Conservation (phyloP, 2,329 filamentous ascomycete species). For the Alternaria solani region DNA sequence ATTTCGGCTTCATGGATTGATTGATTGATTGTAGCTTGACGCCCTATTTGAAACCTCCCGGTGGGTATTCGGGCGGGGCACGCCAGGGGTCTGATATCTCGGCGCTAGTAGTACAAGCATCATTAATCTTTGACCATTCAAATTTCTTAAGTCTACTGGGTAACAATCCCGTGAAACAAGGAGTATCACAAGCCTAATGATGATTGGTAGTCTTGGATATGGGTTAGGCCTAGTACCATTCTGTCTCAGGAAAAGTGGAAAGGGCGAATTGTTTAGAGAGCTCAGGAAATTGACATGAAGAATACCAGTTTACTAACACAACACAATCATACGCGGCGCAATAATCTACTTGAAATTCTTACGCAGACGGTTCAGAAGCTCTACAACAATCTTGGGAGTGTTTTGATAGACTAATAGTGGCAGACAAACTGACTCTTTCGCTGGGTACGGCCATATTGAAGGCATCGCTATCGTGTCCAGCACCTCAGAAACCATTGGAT, state of each 20-base stretch:
- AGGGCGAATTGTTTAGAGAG: background rate
- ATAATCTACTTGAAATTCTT: background rate
- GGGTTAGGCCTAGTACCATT: too few relatives aligned
- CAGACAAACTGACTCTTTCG: background rate
- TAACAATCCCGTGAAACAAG: background rate
- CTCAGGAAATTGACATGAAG: background rate
- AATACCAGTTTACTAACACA: background rate
- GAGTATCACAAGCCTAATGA: background rate
- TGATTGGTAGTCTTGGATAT: background rate
- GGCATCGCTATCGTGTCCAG: background rate
- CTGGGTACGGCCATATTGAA: background rate
- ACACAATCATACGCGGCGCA: background rate
- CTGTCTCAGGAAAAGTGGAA: background rate
- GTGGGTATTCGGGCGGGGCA: too few relatives aligned
- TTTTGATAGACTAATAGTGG: background rate
- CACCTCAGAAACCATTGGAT: background rate
- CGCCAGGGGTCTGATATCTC: background rate
- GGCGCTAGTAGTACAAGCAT: background rate
- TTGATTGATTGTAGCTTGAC: too few relatives aligned
- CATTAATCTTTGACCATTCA: accelerated
- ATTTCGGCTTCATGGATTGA: too few relatives aligned
- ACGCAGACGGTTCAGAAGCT: background rate
- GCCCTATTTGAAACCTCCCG: too few relatives aligned
- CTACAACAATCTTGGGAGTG: accelerated
- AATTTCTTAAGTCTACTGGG: background rate